phyloP scores from a whole-genome alignment of 208 protist genomes.

The Blastocrithidia nonstop region DNA sequence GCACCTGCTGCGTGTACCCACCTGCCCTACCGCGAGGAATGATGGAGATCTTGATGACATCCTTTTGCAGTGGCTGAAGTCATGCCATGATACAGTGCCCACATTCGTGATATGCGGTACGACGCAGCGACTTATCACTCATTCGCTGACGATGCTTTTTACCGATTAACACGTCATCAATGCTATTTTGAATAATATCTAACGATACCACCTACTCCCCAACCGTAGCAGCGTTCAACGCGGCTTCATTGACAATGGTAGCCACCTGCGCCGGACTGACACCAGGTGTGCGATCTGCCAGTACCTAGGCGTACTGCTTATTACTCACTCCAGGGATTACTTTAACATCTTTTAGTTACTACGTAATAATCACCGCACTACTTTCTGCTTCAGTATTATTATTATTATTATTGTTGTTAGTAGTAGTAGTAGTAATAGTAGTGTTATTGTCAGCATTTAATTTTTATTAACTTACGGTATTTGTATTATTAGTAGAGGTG shows the following conservation, averaged over 20 bases:
- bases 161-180: constrained; percentile 87
- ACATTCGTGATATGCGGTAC: constrained; percentile 95
- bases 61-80: constrained; percentile 72
- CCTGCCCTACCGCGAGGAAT: constrained; percentile 80
- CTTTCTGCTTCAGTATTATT: not conserved
- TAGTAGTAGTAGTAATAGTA: not conserved
- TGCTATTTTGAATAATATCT: constrained; percentile 63
- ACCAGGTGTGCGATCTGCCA: constrained; percentile 84
- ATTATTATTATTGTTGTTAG: not conserved
- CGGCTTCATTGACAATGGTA: constrained; percentile 96
- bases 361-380: not conserved
- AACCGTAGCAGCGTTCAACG: constrained; percentile 74
- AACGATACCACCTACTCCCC: constrained; percentile 61
- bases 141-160: constrained; percentile 89
- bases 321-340: constrained; percentile 73
- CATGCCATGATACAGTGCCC: constrained; percentile 95
- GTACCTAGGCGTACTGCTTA: constrained; percentile 39
- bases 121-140: constrained; percentile 55
- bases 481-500: not conserved
- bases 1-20: constrained; percentile 87
- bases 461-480: not conserved
- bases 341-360: constrained; percentile 13
- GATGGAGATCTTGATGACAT: constrained; percentile 87
- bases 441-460: not conserved
- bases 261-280: constrained; percentile 91